A percentile compares a stretch with the other conserved stretches of the same genome.
Conservation (phyloP, 23 red algal species). For the Gracilariopsis chorda region DNA sequence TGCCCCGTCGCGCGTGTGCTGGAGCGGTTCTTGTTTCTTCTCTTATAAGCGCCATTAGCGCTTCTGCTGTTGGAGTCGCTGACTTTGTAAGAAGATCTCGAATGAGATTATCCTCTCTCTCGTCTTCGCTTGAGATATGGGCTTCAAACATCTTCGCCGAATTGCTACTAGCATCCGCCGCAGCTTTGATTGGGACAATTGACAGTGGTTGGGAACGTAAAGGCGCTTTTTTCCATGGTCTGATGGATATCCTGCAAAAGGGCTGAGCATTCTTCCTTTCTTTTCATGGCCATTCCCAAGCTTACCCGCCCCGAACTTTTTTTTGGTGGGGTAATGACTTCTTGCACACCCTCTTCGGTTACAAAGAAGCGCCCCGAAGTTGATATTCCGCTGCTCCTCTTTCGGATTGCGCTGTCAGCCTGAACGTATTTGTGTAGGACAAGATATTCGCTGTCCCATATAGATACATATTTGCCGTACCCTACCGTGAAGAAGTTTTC, state of each 20-base stretch:
- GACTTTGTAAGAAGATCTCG: background rate
- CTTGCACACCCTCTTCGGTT: background rate
- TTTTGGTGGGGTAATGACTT: background rate
- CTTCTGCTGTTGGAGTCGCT: background rate
- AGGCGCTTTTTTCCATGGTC: background rate
- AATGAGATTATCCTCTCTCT: background rate
- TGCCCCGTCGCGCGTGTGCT: background rate
- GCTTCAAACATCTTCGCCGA: background rate
- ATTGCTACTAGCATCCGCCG: background rate
- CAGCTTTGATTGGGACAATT: background rate
- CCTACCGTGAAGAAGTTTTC: conserved; percentile 18
- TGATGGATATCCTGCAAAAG: background rate
- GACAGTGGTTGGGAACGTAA: background rate
- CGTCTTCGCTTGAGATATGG: background rate
- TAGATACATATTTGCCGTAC: conserved; percentile 34
- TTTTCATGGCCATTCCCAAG: background rate
- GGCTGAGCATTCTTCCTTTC: conserved; percentile 10
- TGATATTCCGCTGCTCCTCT: background rate
- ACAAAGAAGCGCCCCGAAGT: background rate
- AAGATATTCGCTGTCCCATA: conserved; percentile 38
- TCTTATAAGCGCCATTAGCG: background rate
- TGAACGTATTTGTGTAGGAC: background rate
- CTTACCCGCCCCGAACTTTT: background rate
- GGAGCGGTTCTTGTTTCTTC: background rate
- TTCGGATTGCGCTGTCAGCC: background rate